A percentile compares a stretch with the other conserved stretches of the same genome.
phyloP scores from a whole-genome alignment of 345 rosid species.

The Gossypium stocksii region DNA sequence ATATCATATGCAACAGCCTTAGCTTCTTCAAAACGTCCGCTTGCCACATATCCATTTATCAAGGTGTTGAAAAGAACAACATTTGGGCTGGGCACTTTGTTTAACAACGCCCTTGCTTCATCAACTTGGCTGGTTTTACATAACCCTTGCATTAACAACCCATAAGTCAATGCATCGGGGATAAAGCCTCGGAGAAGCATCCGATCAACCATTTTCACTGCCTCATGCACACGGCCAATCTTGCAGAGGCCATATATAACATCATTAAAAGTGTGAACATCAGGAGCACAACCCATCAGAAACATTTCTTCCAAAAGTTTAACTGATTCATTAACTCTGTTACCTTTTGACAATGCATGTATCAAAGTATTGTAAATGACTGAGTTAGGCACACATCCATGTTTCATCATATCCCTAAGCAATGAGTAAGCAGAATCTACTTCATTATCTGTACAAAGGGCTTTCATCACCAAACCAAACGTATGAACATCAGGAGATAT shows the following conservation, averaged over 20 bases:
- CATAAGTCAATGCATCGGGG: slow-evolving; percentile 65
- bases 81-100: slow-evolving; percentile 41
- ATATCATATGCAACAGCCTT: slow-evolving; percentile 38
- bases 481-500: slow-evolving; percentile 63
- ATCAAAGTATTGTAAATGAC: slow-evolving; percentile 72
- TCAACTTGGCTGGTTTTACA: slow-evolving; percentile 58
- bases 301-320: slow-evolving; percentile 81
- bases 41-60: slow-evolving; percentile 65
- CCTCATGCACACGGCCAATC: slow-evolving; percentile 56
- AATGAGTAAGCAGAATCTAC: slow-evolving; percentile 66
- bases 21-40: slow-evolving; percentile 59
- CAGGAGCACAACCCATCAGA: slow-evolving; percentile 76
- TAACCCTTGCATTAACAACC: slow-evolving; percentile 57
- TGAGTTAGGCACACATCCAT: slow-evolving; percentile 84
- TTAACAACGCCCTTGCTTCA: slow-evolving; percentile 64
- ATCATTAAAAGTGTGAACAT: slow-evolving; percentile 78
- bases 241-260: slow-evolving; percentile 64
- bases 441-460: slow-evolving; percentile 62
- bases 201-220: slow-evolving; percentile 66
- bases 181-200: slow-evolving; percentile 68
- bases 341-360: slow-evolving; percentile 58
- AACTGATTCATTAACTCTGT: slow-evolving; percentile 62
- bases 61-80: slow-evolving; percentile 58
- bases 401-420: slow-evolving; percentile 72
- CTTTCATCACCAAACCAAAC: slow-evolving; percentile 73